These are phyloP conservation scores for Cicer pinnatifidum DNA, from an alignment of 306 rosid species.

Conservation along the genomic window DNA sequence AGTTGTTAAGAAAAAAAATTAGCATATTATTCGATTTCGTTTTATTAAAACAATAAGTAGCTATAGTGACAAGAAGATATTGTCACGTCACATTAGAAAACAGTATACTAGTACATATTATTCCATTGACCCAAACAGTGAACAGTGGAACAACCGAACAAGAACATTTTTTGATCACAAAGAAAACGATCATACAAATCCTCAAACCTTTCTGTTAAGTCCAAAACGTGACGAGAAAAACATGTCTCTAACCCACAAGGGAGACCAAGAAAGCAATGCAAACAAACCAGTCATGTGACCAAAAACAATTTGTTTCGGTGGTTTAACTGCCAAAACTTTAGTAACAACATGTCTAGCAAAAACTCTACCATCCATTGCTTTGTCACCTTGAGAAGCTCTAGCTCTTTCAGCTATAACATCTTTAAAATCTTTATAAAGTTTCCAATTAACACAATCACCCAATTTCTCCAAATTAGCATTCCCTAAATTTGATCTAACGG, in stretches of 20 bases:
- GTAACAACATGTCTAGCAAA: conserved; percentile 71
- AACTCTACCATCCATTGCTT: conserved; percentile 62
- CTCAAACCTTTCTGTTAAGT: conserved; percentile 51
- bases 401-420: conserved; percentile 68
- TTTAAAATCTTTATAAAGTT: conserved; percentile 63
- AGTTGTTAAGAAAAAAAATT: too few species aligned
- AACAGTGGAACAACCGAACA: conserved; percentile 33
- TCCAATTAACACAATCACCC: conserved; percentile 56
- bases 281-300: conserved; percentile 81
- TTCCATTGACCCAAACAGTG: conserved; percentile 12
- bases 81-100: background rate
- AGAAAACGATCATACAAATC: conserved; percentile 7
- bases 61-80: background rate
- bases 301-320: conserved; percentile 69
- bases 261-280: conserved; percentile 71
- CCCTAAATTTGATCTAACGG: conserved; percentile 75
- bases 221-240: conserved; percentile 71
- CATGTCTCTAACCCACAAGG: conserved; percentile 71
- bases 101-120: background rate
- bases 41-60: background rate
- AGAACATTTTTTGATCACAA: conserved; percentile 2
- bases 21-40: background rate
- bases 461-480: conserved; percentile 55
- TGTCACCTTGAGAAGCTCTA: conserved; percentile 74
- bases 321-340: conserved; percentile 58